phyloP scores from a whole-genome alignment of 805 yeast species.

The Candida wancherniae region DNA sequence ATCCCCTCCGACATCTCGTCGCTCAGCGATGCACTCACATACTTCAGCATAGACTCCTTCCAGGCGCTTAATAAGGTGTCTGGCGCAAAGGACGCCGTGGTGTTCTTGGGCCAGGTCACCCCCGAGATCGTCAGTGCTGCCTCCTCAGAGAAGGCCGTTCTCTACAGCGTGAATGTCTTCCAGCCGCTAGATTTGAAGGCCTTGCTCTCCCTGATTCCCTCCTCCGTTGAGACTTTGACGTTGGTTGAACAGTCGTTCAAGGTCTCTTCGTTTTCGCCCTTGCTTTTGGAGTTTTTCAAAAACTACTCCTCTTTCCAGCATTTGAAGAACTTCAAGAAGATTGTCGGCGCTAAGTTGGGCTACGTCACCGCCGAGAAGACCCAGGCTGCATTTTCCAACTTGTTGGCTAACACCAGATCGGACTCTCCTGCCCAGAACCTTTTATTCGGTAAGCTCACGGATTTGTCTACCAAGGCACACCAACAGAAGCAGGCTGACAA shows the following conservation, averaged over 20 bases:
- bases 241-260: constrained; percentile 59
- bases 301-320: constrained; percentile 45
- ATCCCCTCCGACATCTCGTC: constrained; percentile 3
- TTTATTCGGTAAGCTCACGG: constrained; percentile 47
- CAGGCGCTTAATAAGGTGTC: constrained; percentile 22
- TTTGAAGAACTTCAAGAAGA: constrained; percentile 44
- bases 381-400: constrained; percentile 40
- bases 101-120: constrained; percentile 59
- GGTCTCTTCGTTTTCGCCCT: constrained; percentile 50
- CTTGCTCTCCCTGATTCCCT: constrained; percentile 49
- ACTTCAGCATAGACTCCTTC: constrained; percentile 27
- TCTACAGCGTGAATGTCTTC: constrained; percentile 59
- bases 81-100: constrained; percentile 46
- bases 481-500: constrained; percentile 18
- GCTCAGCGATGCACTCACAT: constrained; percentile 21
- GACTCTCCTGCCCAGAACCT: constrained; percentile 59
- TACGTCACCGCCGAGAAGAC: constrained; percentile 37
- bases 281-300: constrained; percentile 71
- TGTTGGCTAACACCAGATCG: constrained; percentile 49
- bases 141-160: constrained; percentile 35
- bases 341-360: constrained; percentile 54
- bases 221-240: constrained; percentile 50
- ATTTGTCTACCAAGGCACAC: constrained; percentile 25
- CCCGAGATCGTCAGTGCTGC: constrained; percentile 40
- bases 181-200: constrained; percentile 65